A percentile compares a stretch with the other conserved stretches of the same genome.
Conservation (phyloP, 495 filamentous ascomycete genomes). For the Elaphomyces granulatus region DNA sequence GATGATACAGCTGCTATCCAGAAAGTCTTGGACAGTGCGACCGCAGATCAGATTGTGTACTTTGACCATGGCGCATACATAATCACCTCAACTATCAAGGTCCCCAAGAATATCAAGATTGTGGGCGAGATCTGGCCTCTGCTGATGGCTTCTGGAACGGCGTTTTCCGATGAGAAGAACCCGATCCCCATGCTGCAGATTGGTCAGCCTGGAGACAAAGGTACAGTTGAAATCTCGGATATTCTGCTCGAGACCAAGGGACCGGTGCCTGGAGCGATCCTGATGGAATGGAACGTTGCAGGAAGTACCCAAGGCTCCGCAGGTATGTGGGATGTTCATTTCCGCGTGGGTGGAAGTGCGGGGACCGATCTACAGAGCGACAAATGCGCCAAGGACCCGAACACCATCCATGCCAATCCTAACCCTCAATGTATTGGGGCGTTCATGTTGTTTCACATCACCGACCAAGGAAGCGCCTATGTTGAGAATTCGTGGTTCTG, state of each 20-base stretch:
- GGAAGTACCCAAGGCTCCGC: constrained; percentile 49
- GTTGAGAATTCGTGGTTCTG: constrained; percentile 92
- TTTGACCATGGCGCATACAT: constrained; percentile 71
- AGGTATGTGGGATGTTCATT: constrained; percentile 87
- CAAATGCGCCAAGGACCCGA: constrained; percentile 58
- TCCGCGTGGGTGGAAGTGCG: constrained; percentile 65
- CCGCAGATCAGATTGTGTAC: constrained; percentile 56
- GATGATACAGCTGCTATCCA: constrained; percentile 56
- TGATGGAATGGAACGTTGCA: constrained; percentile 84
- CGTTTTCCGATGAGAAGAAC: constrained; percentile 56
- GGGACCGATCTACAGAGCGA: constrained; percentile 70
- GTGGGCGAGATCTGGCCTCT: constrained; percentile 86
- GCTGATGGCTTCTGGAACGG: constrained; percentile 64
- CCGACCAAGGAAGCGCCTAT: constrained; percentile 54
- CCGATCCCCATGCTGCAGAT: constrained; percentile 61
- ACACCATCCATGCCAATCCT: constrained; percentile 33
- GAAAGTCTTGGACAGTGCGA: constrained; percentile 47
- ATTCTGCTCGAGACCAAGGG: constrained; percentile 39
- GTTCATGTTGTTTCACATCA: constrained; percentile 74
- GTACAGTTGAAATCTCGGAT: constrained; percentile 60
- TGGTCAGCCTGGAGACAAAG: constrained; percentile 54
- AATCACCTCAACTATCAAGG: constrained; percentile 66
- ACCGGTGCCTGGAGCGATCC: constrained; percentile 62
- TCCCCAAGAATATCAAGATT: constrained; percentile 65
- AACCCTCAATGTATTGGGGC: constrained; percentile 51